Evolutionary conservation across 2,329 filamentous ascomycete genomes (phyloP), one percentile per base, ranked within the genome.

Genomic region (Penicillium sp.): DNA sequence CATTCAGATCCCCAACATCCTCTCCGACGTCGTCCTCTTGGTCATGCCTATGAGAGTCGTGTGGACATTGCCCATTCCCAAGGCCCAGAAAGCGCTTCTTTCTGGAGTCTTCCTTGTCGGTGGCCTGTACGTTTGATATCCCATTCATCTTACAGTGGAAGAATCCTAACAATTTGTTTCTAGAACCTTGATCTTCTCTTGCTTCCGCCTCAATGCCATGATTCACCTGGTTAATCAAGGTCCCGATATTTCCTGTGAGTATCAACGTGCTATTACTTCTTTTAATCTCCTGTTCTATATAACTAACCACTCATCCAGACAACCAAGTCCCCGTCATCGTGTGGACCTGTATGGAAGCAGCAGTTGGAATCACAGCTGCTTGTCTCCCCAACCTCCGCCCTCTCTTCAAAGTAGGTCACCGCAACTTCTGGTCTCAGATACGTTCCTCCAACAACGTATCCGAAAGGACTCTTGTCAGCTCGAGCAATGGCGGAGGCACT

Each of bases 291-390:
- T 6, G n/a, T 10, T 31, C 9, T 2, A 15, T 6, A 12, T 13
- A 3, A 2, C 50, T 38, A 54, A 61, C 21, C 19, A 41, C 6
- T 3, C 19, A 1, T 49, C 12, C 13, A 71, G 69, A 68, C 29
- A 64, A 71, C 42, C 67, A 72, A 70, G 62, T 68, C 31, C 65
- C 66, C 7, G 57, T 60, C 25, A 65, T 63, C 15, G 65, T 71
- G n/a, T 72, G 70, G 70, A 72, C 70, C 0, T 71, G 69, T 38
- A 62, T 67, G 21, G 70, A 72, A 54, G 65, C 68, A 1, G 67
- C 68, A 0, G 69, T 71, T 0, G 70, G 64, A 17, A 72, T 72
- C 37, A 64, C 63, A 8, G 69, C 68, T 1, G 70, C 70, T 29
- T 72, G 70, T 53, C 65, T 72, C 1, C 63, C 70, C 1, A 71